phyloP scores from a whole-genome alignment of 2,329 filamentous ascomycete species.

The Cladophialophora carrionii region DNA sequence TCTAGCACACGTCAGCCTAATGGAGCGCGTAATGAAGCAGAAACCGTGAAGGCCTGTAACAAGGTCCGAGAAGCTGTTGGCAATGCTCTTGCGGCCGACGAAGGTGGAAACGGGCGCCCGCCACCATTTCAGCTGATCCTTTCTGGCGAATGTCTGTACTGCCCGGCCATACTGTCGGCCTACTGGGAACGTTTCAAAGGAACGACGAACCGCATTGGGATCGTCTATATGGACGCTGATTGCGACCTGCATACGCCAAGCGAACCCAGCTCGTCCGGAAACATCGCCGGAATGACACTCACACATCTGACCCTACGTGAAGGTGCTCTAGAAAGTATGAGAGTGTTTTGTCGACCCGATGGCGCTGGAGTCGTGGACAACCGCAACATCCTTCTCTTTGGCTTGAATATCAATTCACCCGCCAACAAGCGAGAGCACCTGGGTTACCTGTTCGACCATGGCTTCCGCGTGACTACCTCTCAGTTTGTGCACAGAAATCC shows the following conservation, averaged over 20 bases:
- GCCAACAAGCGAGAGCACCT: slow-evolving; percentile 26
- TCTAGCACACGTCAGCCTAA: slow-evolving; percentile 8
- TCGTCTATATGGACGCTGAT: slow-evolving; percentile 31
- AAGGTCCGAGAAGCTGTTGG: slow-evolving; percentile 9
- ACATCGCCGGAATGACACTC: slow-evolving; percentile 21
- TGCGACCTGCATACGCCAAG: slow-evolving; percentile 18
- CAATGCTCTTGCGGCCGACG: background rate
- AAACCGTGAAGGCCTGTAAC: slow-evolving; percentile 15
- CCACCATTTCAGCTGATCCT: slow-evolving; percentile 24
- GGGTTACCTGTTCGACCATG: slow-evolving; percentile 39
- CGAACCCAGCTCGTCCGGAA: slow-evolving; percentile 20
- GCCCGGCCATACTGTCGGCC: slow-evolving; percentile 24
- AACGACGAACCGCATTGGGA: slow-evolving; percentile 13
- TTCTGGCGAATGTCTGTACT: slow-evolving; percentile 26
- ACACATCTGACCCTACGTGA: slow-evolving; percentile 17
- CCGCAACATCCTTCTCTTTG: slow-evolving; percentile 25
- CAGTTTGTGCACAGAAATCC: slow-evolving; percentile 29
- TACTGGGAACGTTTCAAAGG: slow-evolving; percentile 12
- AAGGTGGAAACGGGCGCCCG: background rate
- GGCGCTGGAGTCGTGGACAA: slow-evolving; percentile 16
- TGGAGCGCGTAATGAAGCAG: slow-evolving; percentile 24
- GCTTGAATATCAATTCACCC: slow-evolving; percentile 18
- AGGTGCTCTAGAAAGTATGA: slow-evolving; percentile 22
- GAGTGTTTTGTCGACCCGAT: slow-evolving; percentile 14
- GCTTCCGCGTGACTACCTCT: slow-evolving; percentile 37